Conservation (phyloP, 1,284 basidiomycete species). For the Tylopilus sp. region DNA sequence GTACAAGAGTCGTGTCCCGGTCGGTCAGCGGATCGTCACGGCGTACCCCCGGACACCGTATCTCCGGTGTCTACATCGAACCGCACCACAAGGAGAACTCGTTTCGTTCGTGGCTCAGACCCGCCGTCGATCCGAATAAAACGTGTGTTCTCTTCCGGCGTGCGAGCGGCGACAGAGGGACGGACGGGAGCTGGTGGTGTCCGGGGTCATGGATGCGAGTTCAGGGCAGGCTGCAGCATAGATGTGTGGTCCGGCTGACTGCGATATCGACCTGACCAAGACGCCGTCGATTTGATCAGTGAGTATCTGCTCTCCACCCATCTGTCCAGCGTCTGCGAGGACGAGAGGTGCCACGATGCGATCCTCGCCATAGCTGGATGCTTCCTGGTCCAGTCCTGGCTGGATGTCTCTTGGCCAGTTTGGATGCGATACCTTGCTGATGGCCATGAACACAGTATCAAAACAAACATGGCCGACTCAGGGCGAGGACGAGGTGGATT, state of each 20-base stretch:
- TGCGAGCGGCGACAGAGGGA: not conserved
- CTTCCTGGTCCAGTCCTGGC: constrained; percentile 1
- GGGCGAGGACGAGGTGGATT: constrained; percentile 80
- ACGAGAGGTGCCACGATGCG: not conserved
- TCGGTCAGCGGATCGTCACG: not conserved
- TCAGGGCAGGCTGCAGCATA: constrained; percentile 27
- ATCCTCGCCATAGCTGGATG: not conserved
- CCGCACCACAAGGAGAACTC: too few relatives aligned
- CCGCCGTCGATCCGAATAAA: not conserved
- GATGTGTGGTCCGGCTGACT: not conserved
- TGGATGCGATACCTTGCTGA: constrained; percentile 25
- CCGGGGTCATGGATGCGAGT: constrained; percentile 17
- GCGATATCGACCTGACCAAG: constrained; percentile 10
- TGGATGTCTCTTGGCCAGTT: constrained; percentile 22
- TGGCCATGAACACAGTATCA: constrained; percentile 24
- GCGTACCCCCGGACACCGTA: constrained; percentile 22
- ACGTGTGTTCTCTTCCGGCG: not conserved
- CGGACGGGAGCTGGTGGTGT: constrained; percentile 2
- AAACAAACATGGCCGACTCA: constrained; percentile 68
- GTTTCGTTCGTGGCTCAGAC: not conserved
- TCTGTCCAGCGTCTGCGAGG: not conserved
- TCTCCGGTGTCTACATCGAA: not conserved
- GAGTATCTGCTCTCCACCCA: constrained; percentile 28
- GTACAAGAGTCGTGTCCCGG: constrained; percentile 8
- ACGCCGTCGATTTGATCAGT: constrained; percentile 32